Conservation (phyloP, 805 yeast genomes). For the Candida ortonii region DNA sequence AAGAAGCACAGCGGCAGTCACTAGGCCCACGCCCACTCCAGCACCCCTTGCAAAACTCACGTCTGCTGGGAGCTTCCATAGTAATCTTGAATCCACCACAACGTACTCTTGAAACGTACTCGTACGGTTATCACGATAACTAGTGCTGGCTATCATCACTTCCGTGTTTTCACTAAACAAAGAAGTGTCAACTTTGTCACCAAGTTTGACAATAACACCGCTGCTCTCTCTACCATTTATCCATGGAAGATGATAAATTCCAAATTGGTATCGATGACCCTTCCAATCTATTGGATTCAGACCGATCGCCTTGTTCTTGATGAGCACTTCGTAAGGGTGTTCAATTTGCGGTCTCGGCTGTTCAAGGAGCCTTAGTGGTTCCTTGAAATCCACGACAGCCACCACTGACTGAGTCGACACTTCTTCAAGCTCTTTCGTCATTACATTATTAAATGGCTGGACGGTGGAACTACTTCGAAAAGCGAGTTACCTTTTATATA, state of each 20-base stretch:
- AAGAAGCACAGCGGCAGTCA: constrained; percentile 37
- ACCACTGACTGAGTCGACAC: constrained; percentile 20
- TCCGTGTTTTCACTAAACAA: constrained; percentile 33
- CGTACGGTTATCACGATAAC: constrained; percentile 45
- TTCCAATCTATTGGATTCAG: constrained; percentile 51
- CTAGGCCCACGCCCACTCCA: constrained; percentile 46
- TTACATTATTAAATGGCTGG: no score
- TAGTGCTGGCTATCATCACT: constrained; percentile 45
- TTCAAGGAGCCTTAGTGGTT: constrained; percentile 21
- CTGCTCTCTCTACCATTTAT: constrained; percentile 47
- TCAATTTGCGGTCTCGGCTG: constrained; percentile 24
- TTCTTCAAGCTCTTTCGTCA: neutral
- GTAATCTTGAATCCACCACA: constrained; percentile 42
- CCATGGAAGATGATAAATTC: constrained; percentile 49
- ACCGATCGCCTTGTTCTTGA: constrained; percentile 36
- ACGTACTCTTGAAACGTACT: constrained; percentile 48
- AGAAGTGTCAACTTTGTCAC: constrained; percentile 29
- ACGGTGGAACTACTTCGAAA: no score
- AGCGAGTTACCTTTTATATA: no score
- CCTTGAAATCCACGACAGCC: constrained; percentile 21
- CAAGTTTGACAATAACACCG: constrained; percentile 38
- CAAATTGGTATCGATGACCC: constrained; percentile 43
- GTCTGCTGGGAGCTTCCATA: constrained; percentile 41
- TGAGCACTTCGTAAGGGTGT: constrained; percentile 26
- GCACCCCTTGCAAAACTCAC: constrained; percentile 40